Percentiles rank a stretch among this genome's conserved stretches.
phyloP scores from a whole-genome alignment of 768 basidiomycete species.

The Auriscalpium microsporum region DNA sequence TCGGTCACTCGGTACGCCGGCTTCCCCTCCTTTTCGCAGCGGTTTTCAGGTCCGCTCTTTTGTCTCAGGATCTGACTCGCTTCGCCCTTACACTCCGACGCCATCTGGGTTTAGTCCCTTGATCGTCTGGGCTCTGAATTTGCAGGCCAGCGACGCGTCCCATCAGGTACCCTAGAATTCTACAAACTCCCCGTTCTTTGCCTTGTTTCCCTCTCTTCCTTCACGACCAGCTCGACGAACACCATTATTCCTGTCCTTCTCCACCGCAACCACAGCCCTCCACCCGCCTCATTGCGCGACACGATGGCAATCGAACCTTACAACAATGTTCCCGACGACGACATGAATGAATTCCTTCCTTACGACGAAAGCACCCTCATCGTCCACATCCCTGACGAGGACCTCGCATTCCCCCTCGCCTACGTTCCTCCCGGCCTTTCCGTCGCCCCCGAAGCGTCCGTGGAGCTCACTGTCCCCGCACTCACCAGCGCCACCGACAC shows the following conservation, averaged over 20 bases:
- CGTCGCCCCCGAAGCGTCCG: background rate
- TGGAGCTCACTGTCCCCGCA: background rate
- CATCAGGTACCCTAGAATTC: background rate
- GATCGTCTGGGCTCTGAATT: conserved; percentile 13
- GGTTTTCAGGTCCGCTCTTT: conserved; percentile 3
- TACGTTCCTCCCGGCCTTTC: background rate
- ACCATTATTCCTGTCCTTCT: too few species aligned
- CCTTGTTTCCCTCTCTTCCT: conserved; percentile 8
- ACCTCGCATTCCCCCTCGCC: background rate
- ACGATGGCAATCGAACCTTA: background rate
- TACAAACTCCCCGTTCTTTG: background rate
- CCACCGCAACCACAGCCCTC: background rate
- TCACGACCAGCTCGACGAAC: too few species aligned
- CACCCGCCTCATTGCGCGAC: background rate
- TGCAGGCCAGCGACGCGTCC: conserved; percentile 6
- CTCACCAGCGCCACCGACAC: background rate
- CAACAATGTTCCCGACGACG: background rate
- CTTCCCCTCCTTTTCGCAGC: too few species aligned
- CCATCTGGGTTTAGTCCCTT: conserved; percentile 14
- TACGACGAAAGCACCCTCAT: background rate
- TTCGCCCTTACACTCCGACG: conserved; percentile 5
- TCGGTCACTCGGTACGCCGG: background rate
- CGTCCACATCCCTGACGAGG: background rate
- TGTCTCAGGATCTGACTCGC: background rate
- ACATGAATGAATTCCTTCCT: background rate